Percentiles rank a stretch among this genome's conserved stretches.
Conservation (phyloP, 257 asterid genomes). For the Eucommia ulmoides region DNA sequence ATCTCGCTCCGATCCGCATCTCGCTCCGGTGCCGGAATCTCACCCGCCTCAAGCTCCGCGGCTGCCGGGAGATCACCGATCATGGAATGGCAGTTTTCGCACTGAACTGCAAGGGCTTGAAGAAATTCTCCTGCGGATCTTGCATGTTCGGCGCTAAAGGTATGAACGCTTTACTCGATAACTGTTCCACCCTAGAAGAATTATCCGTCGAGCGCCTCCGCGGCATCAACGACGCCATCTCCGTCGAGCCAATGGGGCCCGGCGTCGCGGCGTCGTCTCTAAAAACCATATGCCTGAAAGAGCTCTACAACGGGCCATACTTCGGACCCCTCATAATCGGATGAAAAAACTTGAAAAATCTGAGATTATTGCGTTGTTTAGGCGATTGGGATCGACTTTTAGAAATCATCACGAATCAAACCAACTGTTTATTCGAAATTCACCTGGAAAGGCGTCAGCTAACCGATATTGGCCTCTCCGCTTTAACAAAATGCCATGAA, state of each 20-base stretch:
- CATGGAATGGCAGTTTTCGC: slow-evolving; percentile 56
- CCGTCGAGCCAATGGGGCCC: slow-evolving; percentile 52
- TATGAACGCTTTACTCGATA: slow-evolving; percentile 58
- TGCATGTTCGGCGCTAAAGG: slow-evolving; percentile 81
- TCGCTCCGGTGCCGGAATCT: slow-evolving; percentile 45
- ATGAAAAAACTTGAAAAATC: slow-evolving; percentile 44
- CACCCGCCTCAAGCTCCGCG: slow-evolving; percentile 63
- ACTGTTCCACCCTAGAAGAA: slow-evolving; percentile 59
- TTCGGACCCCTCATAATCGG: slow-evolving; percentile 56
- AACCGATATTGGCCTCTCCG: slow-evolving; percentile 52
- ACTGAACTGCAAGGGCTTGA: slow-evolving; percentile 41
- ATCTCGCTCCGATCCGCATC: too few species aligned
- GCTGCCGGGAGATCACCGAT: slow-evolving; percentile 64
- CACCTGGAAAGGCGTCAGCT: slow-evolving; percentile 77
- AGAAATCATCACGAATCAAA: slow-evolving; percentile 33
- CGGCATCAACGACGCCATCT: slow-evolving; percentile 43
- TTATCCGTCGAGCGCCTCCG: slow-evolving; percentile 64
- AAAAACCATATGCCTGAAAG: slow-evolving; percentile 62
- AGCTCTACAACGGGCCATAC: slow-evolving; percentile 59
- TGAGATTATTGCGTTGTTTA: slow-evolving; percentile 56
- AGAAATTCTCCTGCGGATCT: slow-evolving; percentile 62
- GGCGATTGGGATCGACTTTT: slow-evolving; percentile 80
- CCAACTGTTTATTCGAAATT: slow-evolving; percentile 47
- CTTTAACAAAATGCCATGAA: slow-evolving; percentile 36
- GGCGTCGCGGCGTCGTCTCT: slow-evolving; percentile 48